phyloP scores from a whole-genome alignment of 2,329 filamentous ascomycete genomes.

The Phialocephala subalpina region DNA sequence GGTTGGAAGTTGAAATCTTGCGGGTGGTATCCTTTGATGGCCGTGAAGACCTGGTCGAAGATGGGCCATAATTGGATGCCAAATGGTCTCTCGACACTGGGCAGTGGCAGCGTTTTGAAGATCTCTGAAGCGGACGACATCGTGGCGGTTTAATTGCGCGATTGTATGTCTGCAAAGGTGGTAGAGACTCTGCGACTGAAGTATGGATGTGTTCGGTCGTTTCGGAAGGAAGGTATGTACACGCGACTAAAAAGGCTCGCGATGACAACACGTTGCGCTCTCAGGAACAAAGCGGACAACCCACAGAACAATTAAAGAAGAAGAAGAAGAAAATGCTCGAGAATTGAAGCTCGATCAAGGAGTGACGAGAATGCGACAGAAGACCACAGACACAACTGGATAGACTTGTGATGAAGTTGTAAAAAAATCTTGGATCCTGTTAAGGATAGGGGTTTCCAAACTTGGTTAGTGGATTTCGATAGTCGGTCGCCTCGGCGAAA shows the following conservation, averaged over 20 bases:
- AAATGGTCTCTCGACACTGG: conserved; percentile 90
- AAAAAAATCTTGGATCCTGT: conserved; percentile 15
- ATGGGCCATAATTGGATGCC: conserved; percentile 92
- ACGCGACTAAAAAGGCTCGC: conserved; percentile 21
- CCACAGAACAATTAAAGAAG: conserved; percentile 33
- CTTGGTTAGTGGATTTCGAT: background rate
- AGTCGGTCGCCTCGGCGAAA: background rate
- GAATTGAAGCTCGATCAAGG: conserved; percentile 44
- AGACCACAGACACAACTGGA: conserved; percentile 26
- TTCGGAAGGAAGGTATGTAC: conserved; percentile 19
- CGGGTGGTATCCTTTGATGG: conserved; percentile 80
- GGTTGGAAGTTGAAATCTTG: conserved; percentile 86
- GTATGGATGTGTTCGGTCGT: conserved; percentile 20
- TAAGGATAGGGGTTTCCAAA: conserved; percentile 5
- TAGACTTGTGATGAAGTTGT: conserved; percentile 22
- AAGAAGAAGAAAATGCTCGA: conserved; percentile 23
- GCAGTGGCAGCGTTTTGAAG: conserved; percentile 67
- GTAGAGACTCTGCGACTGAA: conserved; percentile 19
- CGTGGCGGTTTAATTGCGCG: conserved; percentile 20
- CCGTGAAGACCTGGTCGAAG: conserved; percentile 87
- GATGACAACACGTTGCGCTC: conserved; percentile 29
- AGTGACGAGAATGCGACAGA: conserved; percentile 48
- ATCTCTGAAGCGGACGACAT: conserved; percentile 39
- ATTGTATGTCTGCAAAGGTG: conserved; percentile 23
- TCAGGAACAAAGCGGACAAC: conserved; percentile 22